A percentile compares a stretch with the other conserved stretches of the same genome.
These are phyloP conservation scores for Dryadomyces quercivorus DNA, from an alignment of 2,329 filamentous ascomycete species.

Conservation along the genomic window DNA sequence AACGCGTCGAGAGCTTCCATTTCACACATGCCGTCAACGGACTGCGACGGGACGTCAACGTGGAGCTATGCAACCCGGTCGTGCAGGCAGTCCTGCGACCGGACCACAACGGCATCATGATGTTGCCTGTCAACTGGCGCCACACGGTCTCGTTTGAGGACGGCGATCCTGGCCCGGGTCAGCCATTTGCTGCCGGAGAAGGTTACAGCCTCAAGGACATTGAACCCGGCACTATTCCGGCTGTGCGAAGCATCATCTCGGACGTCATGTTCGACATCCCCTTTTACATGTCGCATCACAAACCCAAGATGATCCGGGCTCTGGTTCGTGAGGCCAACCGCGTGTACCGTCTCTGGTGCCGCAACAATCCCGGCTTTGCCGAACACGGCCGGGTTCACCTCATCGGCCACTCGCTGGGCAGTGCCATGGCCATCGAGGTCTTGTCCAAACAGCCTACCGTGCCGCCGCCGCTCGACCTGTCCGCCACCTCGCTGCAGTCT, in stretches of 20 bases:
- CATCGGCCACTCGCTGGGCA: slow-evolving; percentile 86
- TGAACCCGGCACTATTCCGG: slow-evolving; percentile 79
- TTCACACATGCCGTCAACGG: slow-evolving; percentile 94
- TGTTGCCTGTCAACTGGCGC: slow-evolving; percentile 89
- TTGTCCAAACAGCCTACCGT: slow-evolving; percentile 76
- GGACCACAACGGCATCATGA: slow-evolving; percentile 83
- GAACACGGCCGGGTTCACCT: slow-evolving; percentile 76
- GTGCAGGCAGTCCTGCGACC: slow-evolving; percentile 66
- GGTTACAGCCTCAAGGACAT: slow-evolving; percentile 70
- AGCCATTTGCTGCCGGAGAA: slow-evolving; percentile 40
- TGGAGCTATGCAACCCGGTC: slow-evolving; percentile 62
- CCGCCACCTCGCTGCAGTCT: slow-evolving; percentile 27
- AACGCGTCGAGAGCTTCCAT: slow-evolving; percentile 89
- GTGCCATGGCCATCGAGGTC: slow-evolving; percentile 87
- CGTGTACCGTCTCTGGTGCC: slow-evolving; percentile 91
- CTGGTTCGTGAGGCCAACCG: slow-evolving; percentile 85
- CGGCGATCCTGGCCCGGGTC: slow-evolving; percentile 29
- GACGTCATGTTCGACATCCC: slow-evolving; percentile 98
- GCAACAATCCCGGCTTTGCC: slow-evolving; percentile 80
- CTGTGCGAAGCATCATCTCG: slow-evolving; percentile 85
- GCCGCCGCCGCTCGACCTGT: slow-evolving; percentile 39
- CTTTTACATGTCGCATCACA: slow-evolving; percentile 94
- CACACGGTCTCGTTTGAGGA: slow-evolving; percentile 81
- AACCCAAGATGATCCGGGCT: slow-evolving; percentile 85
- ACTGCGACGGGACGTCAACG: slow-evolving; percentile 74